Evolutionary conservation across 352 stramenopile genomes (phyloP).

Genomic region (Globisporangium emineosum): DNA sequence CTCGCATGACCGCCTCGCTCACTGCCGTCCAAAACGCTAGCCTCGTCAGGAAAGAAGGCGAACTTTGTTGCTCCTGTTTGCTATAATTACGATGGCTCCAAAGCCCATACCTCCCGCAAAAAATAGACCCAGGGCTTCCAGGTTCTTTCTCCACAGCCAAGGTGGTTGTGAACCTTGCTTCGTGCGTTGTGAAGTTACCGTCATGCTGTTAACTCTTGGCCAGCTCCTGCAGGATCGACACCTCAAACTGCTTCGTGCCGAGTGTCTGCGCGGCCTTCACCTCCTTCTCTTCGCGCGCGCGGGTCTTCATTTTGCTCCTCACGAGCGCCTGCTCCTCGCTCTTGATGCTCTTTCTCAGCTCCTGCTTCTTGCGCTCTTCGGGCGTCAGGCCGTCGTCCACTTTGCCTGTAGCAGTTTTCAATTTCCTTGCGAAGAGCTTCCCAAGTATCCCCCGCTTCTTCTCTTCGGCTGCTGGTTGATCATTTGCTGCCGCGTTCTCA

Average conservation of each 20-base stretch:
- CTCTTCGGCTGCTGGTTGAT: constrained; percentile 14
- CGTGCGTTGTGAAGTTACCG: too few relatives aligned
- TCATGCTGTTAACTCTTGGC: too few relatives aligned
- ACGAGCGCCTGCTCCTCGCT: constrained; percentile 25
- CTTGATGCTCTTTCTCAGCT: constrained; percentile 28
- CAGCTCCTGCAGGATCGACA: constrained; percentile 49
- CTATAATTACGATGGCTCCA: too few relatives aligned
- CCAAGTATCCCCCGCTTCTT: constrained; percentile 23
- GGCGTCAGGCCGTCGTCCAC: constrained; percentile 17
- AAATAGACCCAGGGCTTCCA: too few relatives aligned
- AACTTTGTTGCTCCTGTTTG: background rate
- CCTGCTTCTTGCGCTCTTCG: constrained; percentile 35
- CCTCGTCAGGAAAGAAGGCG: background rate
- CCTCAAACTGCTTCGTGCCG: constrained; percentile 47
- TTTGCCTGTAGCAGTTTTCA: background rate
- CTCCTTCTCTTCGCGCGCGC: constrained; percentile 34
- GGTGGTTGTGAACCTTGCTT: too few relatives aligned
- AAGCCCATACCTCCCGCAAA: too few relatives aligned
- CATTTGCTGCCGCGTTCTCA: constrained; percentile 1
- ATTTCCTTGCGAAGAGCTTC: constrained; percentile 22
- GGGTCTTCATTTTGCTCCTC: constrained; percentile 31
- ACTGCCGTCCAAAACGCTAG: background rate
- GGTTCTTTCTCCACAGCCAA: too few relatives aligned
- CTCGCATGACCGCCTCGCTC: background rate
- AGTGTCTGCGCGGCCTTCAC: constrained; percentile 27